Evolutionary conservation across 352 stramenopile species (phyloP).

Genomic region (Pythium guiyangense): DNA sequence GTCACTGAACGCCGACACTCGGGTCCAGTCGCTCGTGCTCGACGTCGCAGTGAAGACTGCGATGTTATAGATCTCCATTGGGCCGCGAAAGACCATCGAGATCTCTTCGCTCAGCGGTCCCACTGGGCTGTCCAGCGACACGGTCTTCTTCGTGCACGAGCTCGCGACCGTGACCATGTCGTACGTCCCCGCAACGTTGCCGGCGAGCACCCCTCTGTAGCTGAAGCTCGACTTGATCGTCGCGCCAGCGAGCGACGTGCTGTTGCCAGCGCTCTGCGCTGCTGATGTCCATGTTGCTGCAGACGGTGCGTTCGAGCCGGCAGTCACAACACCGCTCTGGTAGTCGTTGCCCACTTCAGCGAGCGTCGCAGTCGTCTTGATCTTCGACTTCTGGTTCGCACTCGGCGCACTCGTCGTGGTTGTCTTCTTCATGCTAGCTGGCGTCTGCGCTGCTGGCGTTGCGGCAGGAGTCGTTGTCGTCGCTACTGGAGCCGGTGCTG

Average conservation of each 20-base stretch:
- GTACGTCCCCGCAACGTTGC: constrained; percentile 37
- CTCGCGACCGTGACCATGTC: constrained; percentile 32
- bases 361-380: neutral
- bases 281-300: neutral
- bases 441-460: constrained; percentile 6
- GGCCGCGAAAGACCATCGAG: constrained; percentile 49
- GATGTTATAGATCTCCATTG: constrained; percentile 61
- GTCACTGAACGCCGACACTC: constrained; percentile 40
- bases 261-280: constrained; percentile 3
- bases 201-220: constrained; percentile 32
- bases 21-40: constrained; percentile 27
- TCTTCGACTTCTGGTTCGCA: neutral
- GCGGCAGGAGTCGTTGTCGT: neutral
- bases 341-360: constrained; percentile 17
- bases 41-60: constrained; percentile 29
- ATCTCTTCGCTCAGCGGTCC: constrained; percentile 52
- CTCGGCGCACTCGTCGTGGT: too few relatives aligned
- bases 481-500: neutral
- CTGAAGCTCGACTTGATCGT: constrained; percentile 49
- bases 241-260: constrained; percentile 27
- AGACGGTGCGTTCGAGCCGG: neutral
- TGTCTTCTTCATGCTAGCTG: constrained; percentile 2
- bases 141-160: constrained; percentile 25
- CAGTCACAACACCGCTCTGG: constrained; percentile 11
- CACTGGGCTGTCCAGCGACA: constrained; percentile 30